These are phyloP conservation scores for Mycena filopes DNA, from an alignment of 768 basidiomycete species.

Conservation along the genomic window DNA sequence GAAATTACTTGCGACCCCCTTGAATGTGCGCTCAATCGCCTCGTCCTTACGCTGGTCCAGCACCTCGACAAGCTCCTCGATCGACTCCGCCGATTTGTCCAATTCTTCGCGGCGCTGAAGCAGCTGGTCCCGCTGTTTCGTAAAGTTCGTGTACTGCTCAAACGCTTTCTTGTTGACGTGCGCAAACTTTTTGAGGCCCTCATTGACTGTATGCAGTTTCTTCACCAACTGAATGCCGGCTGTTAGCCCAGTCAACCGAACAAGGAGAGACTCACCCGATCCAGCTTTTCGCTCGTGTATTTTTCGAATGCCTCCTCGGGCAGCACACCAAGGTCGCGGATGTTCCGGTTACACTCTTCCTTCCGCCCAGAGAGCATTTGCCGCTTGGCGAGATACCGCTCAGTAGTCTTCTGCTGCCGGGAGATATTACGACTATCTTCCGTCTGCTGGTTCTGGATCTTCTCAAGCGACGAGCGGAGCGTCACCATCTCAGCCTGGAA, in stretches of 20 bases:
- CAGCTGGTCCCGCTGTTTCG: slow-evolving; percentile 95
- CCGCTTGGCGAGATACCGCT: slow-evolving; percentile 92
- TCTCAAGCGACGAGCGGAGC: slow-evolving; percentile 72
- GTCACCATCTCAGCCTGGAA: slow-evolving; percentile 73
- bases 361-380: slow-evolving; percentile 86
- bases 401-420: slow-evolving; percentile 94
- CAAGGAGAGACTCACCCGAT: slow-evolving; percentile 67
- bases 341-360: slow-evolving; percentile 95
- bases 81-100: slow-evolving; percentile 88
- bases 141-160: slow-evolving; percentile 98
- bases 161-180: slow-evolving; percentile 99
- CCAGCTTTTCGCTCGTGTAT: slow-evolving; percentile 88
- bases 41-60: slow-evolving; percentile 98
- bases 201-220: slow-evolving; percentile 92
- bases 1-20: slow-evolving; percentile 97
- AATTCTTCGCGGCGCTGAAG: slow-evolving; percentile 89
- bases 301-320: slow-evolving; percentile 99
- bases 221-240: slow-evolving; percentile 77
- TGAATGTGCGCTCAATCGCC: slow-evolving; percentile 98
- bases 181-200: slow-evolving; percentile 93
- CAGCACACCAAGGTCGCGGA: slow-evolving; percentile 94
- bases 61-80: slow-evolving; percentile 91
- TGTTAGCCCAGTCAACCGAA: slow-evolving; percentile 11
- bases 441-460: slow-evolving; percentile 80
- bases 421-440: slow-evolving; percentile 90